Evolutionary conservation across 2,329 filamentous ascomycete genomes (phyloP), one percentile per base, ranked within the genome.

Genomic region (Nemania serpens): DNA sequence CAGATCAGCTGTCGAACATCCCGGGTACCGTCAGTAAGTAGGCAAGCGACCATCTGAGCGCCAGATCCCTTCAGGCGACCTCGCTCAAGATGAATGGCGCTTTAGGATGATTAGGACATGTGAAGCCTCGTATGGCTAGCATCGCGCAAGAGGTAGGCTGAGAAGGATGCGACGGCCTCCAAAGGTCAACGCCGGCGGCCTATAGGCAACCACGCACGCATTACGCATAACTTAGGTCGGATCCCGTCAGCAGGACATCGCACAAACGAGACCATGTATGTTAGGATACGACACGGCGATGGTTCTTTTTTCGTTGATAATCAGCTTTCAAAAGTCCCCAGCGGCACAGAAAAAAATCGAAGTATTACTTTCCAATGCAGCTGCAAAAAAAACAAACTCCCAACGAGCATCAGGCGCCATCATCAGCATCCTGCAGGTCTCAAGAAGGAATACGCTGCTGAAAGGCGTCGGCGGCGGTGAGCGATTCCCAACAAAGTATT

Each of bases 391-490:
- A 4, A 7, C 25, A 29, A 29, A 29, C 25, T 3, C 25, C 25
- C 25, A 29, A 29, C 3, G 7, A 7, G 25, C 25, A 29, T 29
- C 25, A n/a, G 25, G 7, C 25, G 25, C 25, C 25, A 29, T 29
- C 25, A 29, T 29, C 25, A 29, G 6, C n/a, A 43, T 18, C 37
- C 54, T 61, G 58, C 36, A 61, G 58, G 53, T 10, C 54, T 58
- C 18, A 13, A 13, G 3, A n/a, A 7, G 17, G 18, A n/a, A 41
- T 2, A 50, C 49, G n/a, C n/a, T n/a, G n/a, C n/a, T n/a, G n/a
- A n/a, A n/a, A n/a, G n/a, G n/a, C n/a, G n/a, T n/a, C n/a, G 43
- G 2, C 11, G 20, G 49, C 55, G 55, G 55, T 58, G 54, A 61
- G 18, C 36, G 11, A 20, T 33, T 11, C 48, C 29, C 7, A 29